These are phyloP conservation scores for Phoma sp. DNA, from an alignment of 2,329 filamentous ascomycete species.

Conservation along the genomic window DNA sequence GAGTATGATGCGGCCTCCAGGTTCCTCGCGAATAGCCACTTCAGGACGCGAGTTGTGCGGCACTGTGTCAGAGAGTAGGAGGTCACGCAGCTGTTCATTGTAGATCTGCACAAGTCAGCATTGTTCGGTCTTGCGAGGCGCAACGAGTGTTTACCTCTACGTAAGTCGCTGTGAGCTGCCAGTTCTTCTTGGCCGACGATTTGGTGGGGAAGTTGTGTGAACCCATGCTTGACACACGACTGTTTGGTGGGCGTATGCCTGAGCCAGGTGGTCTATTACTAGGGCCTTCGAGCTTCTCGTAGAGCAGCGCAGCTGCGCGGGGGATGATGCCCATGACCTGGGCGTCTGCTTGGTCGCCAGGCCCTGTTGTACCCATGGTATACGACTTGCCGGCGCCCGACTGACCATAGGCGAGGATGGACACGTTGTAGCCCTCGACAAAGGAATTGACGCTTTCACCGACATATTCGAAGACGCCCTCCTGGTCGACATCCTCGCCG, in stretches of 20 bases:
- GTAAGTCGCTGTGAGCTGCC: constrained; percentile 93
- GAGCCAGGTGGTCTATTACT: constrained; percentile 70
- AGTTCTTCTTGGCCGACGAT: constrained; percentile 70
- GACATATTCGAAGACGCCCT: constrained; percentile 93
- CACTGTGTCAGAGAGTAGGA: constrained; percentile 78
- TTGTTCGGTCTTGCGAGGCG: neutral
- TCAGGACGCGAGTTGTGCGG: constrained; percentile 72
- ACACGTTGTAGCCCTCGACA: constrained; percentile 97
- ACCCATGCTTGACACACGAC: constrained; percentile 73
- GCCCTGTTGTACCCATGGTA: constrained; percentile 96
- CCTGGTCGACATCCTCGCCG: constrained; percentile 79
- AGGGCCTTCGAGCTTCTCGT: constrained; percentile 78
- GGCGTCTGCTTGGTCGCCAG: constrained; percentile 73
- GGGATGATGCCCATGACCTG: constrained; percentile 92
- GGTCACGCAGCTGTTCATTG: constrained; percentile 92
- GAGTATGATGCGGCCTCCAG: constrained; percentile 90
- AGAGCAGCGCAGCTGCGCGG: constrained; percentile 82
- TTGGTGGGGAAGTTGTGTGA: constrained; percentile 52
- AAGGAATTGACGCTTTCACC: constrained; percentile 89
- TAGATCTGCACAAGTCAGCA: constrained; percentile 72
- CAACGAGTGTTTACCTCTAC: constrained; percentile 62
- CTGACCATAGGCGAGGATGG: constrained; percentile 93
- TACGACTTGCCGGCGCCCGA: constrained; percentile 98
- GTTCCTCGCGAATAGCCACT: constrained; percentile 93
- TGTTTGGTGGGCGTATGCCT: constrained; percentile 72